Evolutionary conservation across 2,329 filamentous ascomycete species (phyloP), one percentile per base, ranked within the genome.

Genomic region (Hypoxylon sp.): DNA sequence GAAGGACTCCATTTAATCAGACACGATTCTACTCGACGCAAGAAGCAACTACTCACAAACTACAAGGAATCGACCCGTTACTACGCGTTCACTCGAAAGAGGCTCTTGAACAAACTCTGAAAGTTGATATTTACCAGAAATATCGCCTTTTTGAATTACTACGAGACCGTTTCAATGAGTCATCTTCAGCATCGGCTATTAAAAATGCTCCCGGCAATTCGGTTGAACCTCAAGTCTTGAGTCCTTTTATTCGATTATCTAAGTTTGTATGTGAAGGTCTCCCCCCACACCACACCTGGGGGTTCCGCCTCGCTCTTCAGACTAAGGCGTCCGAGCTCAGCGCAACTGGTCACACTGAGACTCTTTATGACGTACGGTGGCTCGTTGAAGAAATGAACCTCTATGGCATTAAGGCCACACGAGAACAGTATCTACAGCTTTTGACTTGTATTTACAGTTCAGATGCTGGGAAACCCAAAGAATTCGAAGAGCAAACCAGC

Each of bases 331-430:
- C 73, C 17, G 60, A 72, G 6, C 57, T 72, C 7, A 63, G 67
- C 11, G 55, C 67, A 6, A 24, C 46, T 5, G 42, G 21, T 2
- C 70, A 71, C 52, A 47, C 67, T 35, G 35, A 74, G 37, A 58
- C 52, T 6, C 62, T 74, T 8, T 50, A 76, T 19, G 63, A 66
- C 32, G 71, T 82, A 73, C 69, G 44, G 15, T 29, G 50, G 15
- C 67, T 78, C 3, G 37, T 85, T 5, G 68, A 76, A 13, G 79
- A 85, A 48, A 75, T 86, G 58, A 80, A 80, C 52, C 62, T 81
- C 2, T 73, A 76, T 2, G 82, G 81, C 6, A 75, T 79, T 7
- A 71, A 77, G 5, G 69, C 83, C n/a, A 75, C 75, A 2, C 77
- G 78, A 11, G 73, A 78, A 1, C 75, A 80, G 29, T 78, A 81